A percentile compares a stretch with the other conserved stretches of the same genome.
phyloP scores from a whole-genome alignment of 2,329 filamentous ascomycete genomes.

The Aspergillus carbonarius region DNA sequence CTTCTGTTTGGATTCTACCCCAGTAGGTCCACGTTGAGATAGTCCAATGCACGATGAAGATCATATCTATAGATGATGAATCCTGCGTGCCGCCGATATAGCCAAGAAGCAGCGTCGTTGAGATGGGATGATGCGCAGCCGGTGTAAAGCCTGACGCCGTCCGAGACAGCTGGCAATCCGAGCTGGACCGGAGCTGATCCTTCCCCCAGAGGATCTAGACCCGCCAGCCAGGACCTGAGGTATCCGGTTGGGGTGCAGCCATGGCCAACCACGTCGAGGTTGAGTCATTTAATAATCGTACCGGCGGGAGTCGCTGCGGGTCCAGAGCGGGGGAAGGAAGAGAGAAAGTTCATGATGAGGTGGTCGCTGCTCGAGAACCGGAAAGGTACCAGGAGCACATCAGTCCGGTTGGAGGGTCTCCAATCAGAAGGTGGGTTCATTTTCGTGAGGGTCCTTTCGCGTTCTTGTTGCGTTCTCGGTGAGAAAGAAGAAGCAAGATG shows the following conservation, averaged over 20 bases:
- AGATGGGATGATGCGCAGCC: conserved; percentile 51
- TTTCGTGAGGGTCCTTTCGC: background rate
- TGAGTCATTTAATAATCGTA: background rate
- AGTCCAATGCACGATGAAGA: background rate
- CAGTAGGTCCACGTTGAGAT: conserved; percentile 1
- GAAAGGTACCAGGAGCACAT: background rate
- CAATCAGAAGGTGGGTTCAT: background rate
- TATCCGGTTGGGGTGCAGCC: background rate
- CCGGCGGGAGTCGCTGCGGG: background rate
- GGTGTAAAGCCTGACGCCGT: too few relatives aligned
- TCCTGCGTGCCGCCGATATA: background rate
- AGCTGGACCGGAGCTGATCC: background rate
- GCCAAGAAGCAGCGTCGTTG: conserved; percentile 34
- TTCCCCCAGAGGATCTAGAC: background rate
- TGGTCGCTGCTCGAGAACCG: background rate
- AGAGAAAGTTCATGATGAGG: background rate
- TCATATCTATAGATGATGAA: background rate
- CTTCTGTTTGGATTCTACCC: background rate
- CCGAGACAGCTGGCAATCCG: conserved; percentile 19
- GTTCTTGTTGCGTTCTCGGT: background rate
- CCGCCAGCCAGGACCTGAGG: background rate
- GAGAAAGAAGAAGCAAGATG: background rate
- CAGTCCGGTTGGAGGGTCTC: background rate
- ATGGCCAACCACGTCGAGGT: background rate
- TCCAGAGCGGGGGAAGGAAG: background rate